phyloP scores from a whole-genome alignment of 2,329 filamentous ascomycete species.

The Myrmaecium sp. region DNA sequence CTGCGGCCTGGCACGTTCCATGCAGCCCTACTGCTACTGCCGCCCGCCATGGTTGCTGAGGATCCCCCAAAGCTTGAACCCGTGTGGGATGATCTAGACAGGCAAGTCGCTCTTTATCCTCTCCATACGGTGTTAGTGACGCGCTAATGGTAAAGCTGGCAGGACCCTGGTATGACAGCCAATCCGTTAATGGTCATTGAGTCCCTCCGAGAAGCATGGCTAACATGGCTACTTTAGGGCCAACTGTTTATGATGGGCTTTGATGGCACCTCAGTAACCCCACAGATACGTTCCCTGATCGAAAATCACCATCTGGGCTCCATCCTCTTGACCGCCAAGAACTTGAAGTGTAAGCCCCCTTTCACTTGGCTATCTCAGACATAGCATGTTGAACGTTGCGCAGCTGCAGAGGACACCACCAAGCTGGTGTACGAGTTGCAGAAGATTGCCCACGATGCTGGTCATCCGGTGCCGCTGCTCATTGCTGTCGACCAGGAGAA shows the following conservation, averaged over 20 bases:
- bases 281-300: conserved; percentile 66
- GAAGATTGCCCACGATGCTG: conserved; percentile 76
- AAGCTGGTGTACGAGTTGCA: conserved; percentile 80
- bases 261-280: conserved; percentile 69
- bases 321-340: conserved; percentile 70
- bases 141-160: conserved; percentile 20
- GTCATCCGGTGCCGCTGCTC: conserved; percentile 72
- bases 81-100: conserved; percentile 57
- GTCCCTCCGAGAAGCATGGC: conserved; percentile 1
- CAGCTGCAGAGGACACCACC: conserved; percentile 83
- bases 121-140: conserved; percentile 10
- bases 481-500: conserved; percentile 96
- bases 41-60: conserved; percentile 27
- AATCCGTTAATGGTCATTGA: not conserved
- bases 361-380: conserved; percentile 2
- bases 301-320: conserved; percentile 77
- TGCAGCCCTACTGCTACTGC: no score
- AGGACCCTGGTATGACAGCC: conserved; percentile 26
- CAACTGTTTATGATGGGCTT: conserved; percentile 74
- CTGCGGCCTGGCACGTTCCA: no score
- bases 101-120: conserved; percentile 34
- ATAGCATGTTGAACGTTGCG: conserved; percentile 9
- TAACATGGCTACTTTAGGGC: conserved; percentile 39
- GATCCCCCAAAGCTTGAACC: conserved; percentile 26
- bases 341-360: conserved; percentile 52